These are phyloP conservation scores for Pseudonitzschia pungens DNA, from an alignment of 108 stramenopile species.

Conservation along the genomic window DNA sequence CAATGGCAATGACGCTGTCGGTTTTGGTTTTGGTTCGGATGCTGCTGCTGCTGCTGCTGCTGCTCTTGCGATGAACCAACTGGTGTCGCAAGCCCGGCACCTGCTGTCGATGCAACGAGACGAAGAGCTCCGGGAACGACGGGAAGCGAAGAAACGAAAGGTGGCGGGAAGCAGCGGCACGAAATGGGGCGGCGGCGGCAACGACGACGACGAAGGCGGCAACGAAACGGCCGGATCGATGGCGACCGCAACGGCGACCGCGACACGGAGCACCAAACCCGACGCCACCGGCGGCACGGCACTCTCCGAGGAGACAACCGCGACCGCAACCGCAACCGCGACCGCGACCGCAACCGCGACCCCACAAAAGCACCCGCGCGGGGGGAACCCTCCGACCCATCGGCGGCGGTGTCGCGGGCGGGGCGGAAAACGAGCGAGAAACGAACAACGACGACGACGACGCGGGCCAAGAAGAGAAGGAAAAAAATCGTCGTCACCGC, in stretches of 20 bases:
- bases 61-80: neutral
- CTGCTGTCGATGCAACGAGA: neutral
- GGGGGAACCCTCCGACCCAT: neutral
- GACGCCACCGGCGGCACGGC: too few relatives aligned
- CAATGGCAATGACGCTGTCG: too few relatives aligned
- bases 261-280: too few relatives aligned
- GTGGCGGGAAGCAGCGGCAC: neutral
- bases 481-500: too few relatives aligned
- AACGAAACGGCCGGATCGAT: neutral
- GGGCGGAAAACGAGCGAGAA: slow-evolving; percentile 16
- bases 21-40: too few relatives aligned
- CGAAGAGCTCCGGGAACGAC: neutral
- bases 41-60: neutral
- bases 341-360: neutral
- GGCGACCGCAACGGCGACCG: neutral
- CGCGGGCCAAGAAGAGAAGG: too few relatives aligned
- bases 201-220: too few relatives aligned
- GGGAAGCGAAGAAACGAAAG: neutral
- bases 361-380: neutral
- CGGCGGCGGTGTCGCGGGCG: neutral
- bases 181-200: neutral
- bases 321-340: neutral
- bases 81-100: neutral
- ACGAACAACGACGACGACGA: neutral
- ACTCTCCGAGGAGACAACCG: neutral